phyloP scores from a whole-genome alignment of 331 rosid genomes.

The Ulmus americana region DNA sequence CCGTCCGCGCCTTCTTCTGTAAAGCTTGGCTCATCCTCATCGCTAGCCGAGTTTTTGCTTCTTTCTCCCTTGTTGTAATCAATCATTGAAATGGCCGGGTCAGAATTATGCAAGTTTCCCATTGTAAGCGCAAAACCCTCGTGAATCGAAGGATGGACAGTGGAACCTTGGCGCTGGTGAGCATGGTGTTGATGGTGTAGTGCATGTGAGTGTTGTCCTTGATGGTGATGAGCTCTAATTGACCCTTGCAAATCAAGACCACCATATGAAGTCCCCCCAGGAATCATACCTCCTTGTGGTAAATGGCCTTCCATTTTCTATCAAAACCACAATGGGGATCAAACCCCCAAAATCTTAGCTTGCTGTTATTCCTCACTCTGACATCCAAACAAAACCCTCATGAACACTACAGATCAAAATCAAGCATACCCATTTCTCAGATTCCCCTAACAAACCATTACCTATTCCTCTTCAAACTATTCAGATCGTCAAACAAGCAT shows the following conservation, averaged over 20 bases:
- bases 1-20: conserved; percentile 57
- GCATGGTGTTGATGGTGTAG: conserved; percentile 48
- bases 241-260: conserved; percentile 69
- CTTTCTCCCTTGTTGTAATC: conserved; percentile 64
- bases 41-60: conserved; percentile 60
- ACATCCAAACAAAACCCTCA: not conserved
- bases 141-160: conserved; percentile 41
- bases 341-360: conserved; percentile 21
- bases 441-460: conserved; percentile 17
- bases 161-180: conserved; percentile 47
- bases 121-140: conserved; percentile 56
- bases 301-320: conserved; percentile 67
- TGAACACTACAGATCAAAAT: conserved; percentile 6
- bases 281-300: conserved; percentile 63
- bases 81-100: conserved; percentile 42
- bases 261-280: conserved; percentile 53
- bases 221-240: conserved; percentile 42
- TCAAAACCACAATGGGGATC: conserved; percentile 28
- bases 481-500: conserved; percentile 22
- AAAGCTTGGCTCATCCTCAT: conserved; percentile 70
- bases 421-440: conserved; percentile 16
- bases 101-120: conserved; percentile 50
- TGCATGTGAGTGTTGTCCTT: conserved; percentile 41
- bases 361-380: not conserved
- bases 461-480: conserved; percentile 7